Conservation (phyloP, 495 filamentous ascomycete species). For the Elasticomyces elasticus region DNA sequence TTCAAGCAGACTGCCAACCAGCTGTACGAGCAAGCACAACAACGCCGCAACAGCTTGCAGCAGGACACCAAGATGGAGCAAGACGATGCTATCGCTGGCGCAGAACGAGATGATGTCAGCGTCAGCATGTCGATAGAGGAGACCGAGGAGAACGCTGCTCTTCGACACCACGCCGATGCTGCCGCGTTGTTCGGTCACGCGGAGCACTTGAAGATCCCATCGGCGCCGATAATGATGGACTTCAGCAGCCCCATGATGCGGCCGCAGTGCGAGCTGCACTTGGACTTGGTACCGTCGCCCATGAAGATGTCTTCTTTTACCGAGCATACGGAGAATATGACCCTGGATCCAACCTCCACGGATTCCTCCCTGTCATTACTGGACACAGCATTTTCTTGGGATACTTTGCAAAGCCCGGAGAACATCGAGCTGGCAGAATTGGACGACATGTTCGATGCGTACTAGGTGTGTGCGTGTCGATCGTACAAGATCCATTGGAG, state of each 20-base stretch:
- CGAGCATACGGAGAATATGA: background rate
- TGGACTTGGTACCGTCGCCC: background rate
- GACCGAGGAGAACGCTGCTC: conserved; percentile 30
- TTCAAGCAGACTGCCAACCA: conserved; percentile 79
- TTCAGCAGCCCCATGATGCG: conserved; percentile 31
- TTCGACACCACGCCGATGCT: conserved; percentile 31
- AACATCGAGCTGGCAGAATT: conserved; percentile 86
- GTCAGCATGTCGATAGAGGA: conserved; percentile 27
- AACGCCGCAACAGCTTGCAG: conserved; percentile 7
- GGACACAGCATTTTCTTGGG: conserved; percentile 33
- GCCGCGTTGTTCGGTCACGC: conserved; percentile 34
- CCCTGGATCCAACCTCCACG: background rate
- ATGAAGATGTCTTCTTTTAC: conserved; percentile 8
- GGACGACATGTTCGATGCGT: conserved; percentile 64
- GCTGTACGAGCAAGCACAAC: conserved; percentile 23
- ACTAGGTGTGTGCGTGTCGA: background rate
- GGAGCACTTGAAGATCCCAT: conserved; percentile 16
- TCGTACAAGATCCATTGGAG: background rate
- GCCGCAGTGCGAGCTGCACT: conserved; percentile 10
- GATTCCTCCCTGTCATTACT: background rate
- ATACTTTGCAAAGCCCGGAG: conserved; percentile 73
- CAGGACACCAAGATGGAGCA: conserved; percentile 12
- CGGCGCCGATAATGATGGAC: conserved; percentile 13
- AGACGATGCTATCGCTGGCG: conserved; percentile 2
- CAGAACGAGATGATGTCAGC: conserved; percentile 14